Conservation (phyloP, 2,329 filamentous ascomycete genomes). For the Lasiodiplodia hormozganensis region DNA sequence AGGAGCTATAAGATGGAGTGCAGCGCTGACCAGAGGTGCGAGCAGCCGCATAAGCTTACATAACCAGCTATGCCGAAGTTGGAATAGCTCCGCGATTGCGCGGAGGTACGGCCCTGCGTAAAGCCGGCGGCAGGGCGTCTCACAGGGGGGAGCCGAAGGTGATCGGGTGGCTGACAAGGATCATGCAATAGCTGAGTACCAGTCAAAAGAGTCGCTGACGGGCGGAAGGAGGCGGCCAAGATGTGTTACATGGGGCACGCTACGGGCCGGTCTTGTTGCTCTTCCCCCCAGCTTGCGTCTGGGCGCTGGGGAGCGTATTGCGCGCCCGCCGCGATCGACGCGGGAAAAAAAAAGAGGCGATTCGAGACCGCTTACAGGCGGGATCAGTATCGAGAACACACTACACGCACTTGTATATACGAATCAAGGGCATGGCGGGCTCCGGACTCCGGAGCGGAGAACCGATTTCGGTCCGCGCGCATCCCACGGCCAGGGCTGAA, state of each 20-base stretch:
- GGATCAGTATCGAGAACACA: background rate
- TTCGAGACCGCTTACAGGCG: background rate
- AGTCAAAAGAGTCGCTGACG: background rate
- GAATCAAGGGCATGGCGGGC: too few relatives aligned
- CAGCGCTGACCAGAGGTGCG: too few relatives aligned
- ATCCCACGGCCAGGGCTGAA: too few relatives aligned
- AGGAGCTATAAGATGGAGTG: too few relatives aligned
- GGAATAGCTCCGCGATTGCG: too few relatives aligned
- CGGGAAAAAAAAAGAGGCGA: background rate
- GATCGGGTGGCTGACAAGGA: background rate
- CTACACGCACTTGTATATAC: background rate
- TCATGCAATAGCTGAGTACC: background rate
- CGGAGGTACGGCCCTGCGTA: too few relatives aligned
- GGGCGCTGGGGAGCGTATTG: background rate
- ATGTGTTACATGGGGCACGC: background rate
- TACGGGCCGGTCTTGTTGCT: background rate
- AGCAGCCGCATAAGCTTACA: too few relatives aligned
- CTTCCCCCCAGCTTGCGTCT: background rate
- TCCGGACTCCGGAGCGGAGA: too few relatives aligned
- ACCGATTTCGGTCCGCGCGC: too few relatives aligned
- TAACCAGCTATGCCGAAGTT: too few relatives aligned
- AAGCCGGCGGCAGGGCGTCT: too few relatives aligned
- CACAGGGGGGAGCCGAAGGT: too few relatives aligned
- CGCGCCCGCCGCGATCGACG: background rate
- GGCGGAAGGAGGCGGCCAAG: background rate